Percentiles rank a stretch among this genome's conserved stretches.
These are phyloP conservation scores for Stephania cephalantha DNA, from an alignment of 164 flowering plant genomes.

Conservation along the genomic window DNA sequence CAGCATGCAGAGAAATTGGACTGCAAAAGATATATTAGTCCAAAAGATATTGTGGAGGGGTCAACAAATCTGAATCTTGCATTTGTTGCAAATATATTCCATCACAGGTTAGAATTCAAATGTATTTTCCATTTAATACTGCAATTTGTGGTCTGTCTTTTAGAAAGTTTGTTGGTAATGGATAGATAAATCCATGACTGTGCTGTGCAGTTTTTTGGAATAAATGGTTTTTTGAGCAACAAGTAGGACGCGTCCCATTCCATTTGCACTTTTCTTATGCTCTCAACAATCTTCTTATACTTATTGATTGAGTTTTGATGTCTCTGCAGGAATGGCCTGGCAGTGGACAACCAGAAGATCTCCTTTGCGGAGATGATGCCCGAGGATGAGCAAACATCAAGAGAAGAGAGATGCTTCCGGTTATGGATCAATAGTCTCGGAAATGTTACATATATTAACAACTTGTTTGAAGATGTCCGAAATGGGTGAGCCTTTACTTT, in stretches of 20 bases:
- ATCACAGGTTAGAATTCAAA: slow-evolving; percentile 47
- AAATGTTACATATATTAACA: slow-evolving; percentile 58
- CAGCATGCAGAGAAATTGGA: slow-evolving; percentile 90
- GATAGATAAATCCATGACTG: too few relatives aligned
- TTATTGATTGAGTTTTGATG: background rate
- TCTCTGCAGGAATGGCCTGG: slow-evolving; percentile 70
- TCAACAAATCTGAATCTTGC: slow-evolving; percentile 87
- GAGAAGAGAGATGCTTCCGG: slow-evolving; percentile 86
- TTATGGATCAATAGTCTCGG: slow-evolving; percentile 93
- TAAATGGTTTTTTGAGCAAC: background rate
- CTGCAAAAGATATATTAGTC: slow-evolving; percentile 77
- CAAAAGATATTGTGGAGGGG: slow-evolving; percentile 86
- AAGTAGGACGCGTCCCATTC: background rate
- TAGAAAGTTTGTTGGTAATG: background rate
- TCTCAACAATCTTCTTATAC: background rate
- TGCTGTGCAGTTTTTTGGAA: background rate
- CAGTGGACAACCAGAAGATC: slow-evolving; percentile 53
- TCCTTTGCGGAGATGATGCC: slow-evolving; percentile 92
- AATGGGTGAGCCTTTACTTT: slow-evolving; percentile 55
- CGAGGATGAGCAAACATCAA: slow-evolving; percentile 72
- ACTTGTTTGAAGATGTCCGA: slow-evolving; percentile 89
- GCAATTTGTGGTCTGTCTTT: background rate
- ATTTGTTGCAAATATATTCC: slow-evolving; percentile 91
- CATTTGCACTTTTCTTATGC: background rate
- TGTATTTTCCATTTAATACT: background rate